Conservation (phyloP, 75 land plant species). For the Sequoia sempervirens region DNA sequence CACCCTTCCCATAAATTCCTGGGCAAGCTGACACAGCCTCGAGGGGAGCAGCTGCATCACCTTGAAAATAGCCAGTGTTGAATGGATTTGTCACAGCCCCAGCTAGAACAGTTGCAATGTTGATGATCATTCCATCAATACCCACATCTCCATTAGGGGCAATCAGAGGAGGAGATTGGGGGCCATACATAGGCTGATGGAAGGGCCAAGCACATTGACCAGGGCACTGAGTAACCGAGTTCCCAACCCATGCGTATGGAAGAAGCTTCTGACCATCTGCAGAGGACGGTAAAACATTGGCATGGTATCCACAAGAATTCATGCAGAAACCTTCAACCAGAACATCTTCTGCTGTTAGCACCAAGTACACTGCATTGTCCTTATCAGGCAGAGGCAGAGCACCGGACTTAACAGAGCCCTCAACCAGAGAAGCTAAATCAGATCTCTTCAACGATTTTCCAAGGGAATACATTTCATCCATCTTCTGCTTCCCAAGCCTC, state of each 20-base stretch:
- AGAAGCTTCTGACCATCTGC: slow-evolving; percentile 5
- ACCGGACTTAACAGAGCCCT: background rate
- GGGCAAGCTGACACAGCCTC: slow-evolving; percentile 73
- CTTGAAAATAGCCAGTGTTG: slow-evolving; percentile 61
- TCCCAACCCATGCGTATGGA: slow-evolving; percentile 65
- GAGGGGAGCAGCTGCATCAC: slow-evolving; percentile 43
- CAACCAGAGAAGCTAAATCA: slow-evolving; percentile 23
- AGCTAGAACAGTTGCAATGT: slow-evolving; percentile 57
- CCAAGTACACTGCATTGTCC: slow-evolving; percentile 26
- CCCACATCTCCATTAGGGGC: slow-evolving; percentile 72
- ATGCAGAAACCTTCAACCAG: slow-evolving; percentile 46
- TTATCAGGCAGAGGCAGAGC: slow-evolving; percentile 3
- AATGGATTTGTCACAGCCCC: slow-evolving; percentile 74
- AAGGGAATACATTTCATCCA: background rate
- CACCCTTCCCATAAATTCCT: slow-evolving; percentile 62
- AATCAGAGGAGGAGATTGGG: slow-evolving; percentile 50
- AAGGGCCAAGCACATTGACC: slow-evolving; percentile 88
- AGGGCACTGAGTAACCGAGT: slow-evolving; percentile 64
- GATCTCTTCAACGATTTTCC: slow-evolving; percentile 19
- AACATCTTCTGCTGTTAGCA: slow-evolving; percentile 40
- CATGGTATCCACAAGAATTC: slow-evolving; percentile 41
- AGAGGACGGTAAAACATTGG: background rate
- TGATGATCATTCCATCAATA: slow-evolving; percentile 68
- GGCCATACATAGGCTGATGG: slow-evolving; percentile 59
- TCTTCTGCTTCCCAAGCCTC: background rate